Percentiles rank a stretch among this genome's conserved stretches.
phyloP scores from a whole-genome alignment of 2,329 filamentous ascomycete species.

The Triangularia verruculosa region DNA sequence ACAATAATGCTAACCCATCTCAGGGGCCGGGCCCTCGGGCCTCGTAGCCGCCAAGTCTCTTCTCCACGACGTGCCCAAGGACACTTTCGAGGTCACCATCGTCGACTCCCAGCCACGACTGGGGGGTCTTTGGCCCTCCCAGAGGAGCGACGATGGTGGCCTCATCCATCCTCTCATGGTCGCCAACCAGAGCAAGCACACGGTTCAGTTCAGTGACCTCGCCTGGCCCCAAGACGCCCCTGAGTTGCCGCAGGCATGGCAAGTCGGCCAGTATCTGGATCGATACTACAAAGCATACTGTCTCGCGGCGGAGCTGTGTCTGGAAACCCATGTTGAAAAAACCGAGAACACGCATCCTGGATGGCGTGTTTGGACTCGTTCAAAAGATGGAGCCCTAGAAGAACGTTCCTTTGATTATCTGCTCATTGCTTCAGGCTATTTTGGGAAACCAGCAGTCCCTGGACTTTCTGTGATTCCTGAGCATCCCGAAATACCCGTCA shows the following conservation, averaged over 20 bases:
- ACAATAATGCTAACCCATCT: not conserved
- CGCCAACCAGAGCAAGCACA: conserved; percentile 74
- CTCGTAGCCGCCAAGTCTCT: conserved; percentile 71
- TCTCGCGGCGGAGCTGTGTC: conserved; percentile 42
- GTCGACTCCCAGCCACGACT: conserved; percentile 65
- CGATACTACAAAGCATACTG: conserved; percentile 60
- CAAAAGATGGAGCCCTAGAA: conserved; percentile 35
- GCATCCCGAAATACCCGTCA: conserved; percentile 44
- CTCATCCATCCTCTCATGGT: conserved; percentile 65
- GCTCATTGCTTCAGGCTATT: conserved; percentile 73
- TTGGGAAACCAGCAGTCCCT: conserved; percentile 55
- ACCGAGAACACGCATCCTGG: conserved; percentile 37
- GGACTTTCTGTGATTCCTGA: conserved; percentile 42
- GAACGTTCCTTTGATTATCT: conserved; percentile 65
- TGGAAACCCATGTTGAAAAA: conserved; percentile 47
- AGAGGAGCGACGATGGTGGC: conserved; percentile 46
- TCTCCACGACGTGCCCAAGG: conserved; percentile 54
- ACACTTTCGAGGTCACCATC: conserved; percentile 63
- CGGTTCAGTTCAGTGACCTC: conserved; percentile 69
- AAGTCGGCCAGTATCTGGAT: conserved; percentile 70
- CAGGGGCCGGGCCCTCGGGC: conserved; percentile 67
- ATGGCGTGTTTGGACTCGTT: conserved; percentile 23
- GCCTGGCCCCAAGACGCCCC: conserved; percentile 62
- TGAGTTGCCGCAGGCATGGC: conserved; percentile 72
- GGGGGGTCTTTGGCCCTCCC: conserved; percentile 74